Percentiles rank a stretch among this genome's conserved stretches.
Evolutionary conservation across 108 stramenopile species (phyloP).

Genomic region (Pseudonitzschia pungens): DNA sequence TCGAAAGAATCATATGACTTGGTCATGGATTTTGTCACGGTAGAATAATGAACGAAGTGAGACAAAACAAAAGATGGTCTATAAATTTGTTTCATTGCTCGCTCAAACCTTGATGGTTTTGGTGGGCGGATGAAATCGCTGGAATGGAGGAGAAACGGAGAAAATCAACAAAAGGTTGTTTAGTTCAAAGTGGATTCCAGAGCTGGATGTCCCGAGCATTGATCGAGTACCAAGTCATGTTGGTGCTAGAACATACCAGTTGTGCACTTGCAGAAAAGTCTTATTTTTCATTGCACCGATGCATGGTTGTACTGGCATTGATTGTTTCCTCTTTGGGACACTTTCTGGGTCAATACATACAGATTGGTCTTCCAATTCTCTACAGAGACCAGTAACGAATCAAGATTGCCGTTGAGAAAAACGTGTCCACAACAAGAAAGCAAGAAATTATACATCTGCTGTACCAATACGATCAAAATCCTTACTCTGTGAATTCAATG

Average conservation of each 20-base stretch:
- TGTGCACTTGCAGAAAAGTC: slow-evolving; percentile 79
- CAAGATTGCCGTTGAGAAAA: background rate
- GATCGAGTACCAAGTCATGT: too few relatives aligned
- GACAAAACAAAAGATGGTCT: slow-evolving; percentile 65
- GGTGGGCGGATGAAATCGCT: slow-evolving; percentile 69
- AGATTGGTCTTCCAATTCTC: slow-evolving; percentile 33
- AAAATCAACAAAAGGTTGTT: background rate
- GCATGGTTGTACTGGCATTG: slow-evolving; percentile 30
- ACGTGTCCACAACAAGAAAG: background rate
- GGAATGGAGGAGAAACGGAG: background rate
- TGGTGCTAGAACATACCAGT: slow-evolving; percentile 30
- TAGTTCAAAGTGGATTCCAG: background rate
- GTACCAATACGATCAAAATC: background rate
- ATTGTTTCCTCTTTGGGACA: slow-evolving; percentile 38
- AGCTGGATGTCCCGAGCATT: too few relatives aligned
- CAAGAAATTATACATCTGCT: background rate
- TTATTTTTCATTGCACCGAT: slow-evolving; percentile 45
- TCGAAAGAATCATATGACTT: slow-evolving; percentile 44
- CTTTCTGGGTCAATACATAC: slow-evolving; percentile 23
- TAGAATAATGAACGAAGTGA: slow-evolving; percentile 86
- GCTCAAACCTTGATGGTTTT: slow-evolving; percentile 64
- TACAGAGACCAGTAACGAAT: background rate
- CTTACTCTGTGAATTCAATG: slow-evolving; percentile 38
- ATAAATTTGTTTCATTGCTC: slow-evolving; percentile 84
- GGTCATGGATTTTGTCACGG: slow-evolving; percentile 52